phyloP scores from a whole-genome alignment of 352 stramenopile genomes.

The Globisporangium orthogonon region DNA sequence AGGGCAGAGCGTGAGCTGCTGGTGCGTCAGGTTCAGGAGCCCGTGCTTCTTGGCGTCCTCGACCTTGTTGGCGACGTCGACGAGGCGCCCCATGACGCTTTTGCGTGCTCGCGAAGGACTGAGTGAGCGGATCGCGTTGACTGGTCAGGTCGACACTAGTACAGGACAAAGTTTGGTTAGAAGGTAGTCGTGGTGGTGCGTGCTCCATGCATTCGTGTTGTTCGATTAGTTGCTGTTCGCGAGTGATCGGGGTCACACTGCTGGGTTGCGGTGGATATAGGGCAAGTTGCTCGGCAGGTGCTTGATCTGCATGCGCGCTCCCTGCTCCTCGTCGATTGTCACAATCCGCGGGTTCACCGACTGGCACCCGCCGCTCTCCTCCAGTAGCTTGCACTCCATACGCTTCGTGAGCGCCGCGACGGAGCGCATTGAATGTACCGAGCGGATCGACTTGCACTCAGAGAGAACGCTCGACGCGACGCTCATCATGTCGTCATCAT shows the following conservation, averaged over 20 bases:
- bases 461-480: slow-evolving; percentile 74
- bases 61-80: slow-evolving; percentile 37
- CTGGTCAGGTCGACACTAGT: neutral
- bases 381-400: slow-evolving; percentile 60
- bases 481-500: slow-evolving; percentile 61
- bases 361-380: slow-evolving; percentile 12
- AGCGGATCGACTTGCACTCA: slow-evolving; percentile 84
- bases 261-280: slow-evolving; percentile 93
- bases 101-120: neutral
- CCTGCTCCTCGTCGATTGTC: slow-evolving; percentile 88
- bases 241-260: slow-evolving; percentile 46
- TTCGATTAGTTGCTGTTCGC: neutral
- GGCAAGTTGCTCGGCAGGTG: slow-evolving; percentile 87
- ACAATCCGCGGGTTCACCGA: slow-evolving; percentile 76
- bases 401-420: slow-evolving; percentile 67
- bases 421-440: slow-evolving; percentile 78
- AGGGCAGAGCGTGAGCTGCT: slow-evolving; percentile 33
- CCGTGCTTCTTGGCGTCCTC: slow-evolving; percentile 54
- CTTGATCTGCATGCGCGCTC: slow-evolving; percentile 84
- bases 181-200: too few relatives aligned
- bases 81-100: slow-evolving; percentile 15
- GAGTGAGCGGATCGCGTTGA: neutral
- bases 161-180: neutral
- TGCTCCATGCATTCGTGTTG: too few relatives aligned
- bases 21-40: slow-evolving; percentile 49